A percentile compares a stretch with the other conserved stretches of the same genome.
Conservation (phyloP, 805 yeast genomes). For the Cyberlindnera lachancei region DNA sequence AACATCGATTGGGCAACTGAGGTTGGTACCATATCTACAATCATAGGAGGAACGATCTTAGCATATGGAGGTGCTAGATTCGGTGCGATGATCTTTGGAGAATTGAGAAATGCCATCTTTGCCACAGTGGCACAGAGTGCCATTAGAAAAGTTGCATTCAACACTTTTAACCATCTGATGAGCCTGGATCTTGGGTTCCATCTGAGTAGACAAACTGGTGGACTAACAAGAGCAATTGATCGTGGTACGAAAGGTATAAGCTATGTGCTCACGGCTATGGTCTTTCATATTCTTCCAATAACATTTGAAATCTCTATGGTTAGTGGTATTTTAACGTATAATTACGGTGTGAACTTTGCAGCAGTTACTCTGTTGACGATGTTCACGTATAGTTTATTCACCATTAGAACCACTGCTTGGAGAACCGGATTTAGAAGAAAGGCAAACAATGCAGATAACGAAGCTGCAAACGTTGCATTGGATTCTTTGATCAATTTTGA, state of each 20-base stretch:
- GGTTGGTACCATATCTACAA: constrained; percentile 55
- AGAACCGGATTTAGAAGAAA: constrained; percentile 84
- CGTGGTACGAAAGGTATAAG: constrained; percentile 97
- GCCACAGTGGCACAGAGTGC: constrained; percentile 95
- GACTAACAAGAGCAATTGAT: constrained; percentile 91
- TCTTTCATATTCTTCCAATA: constrained; percentile 93
- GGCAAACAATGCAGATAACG: constrained; percentile 89
- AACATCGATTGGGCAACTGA: constrained; percentile 75
- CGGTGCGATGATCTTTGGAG: constrained; percentile 92
- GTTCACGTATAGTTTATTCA: constrained; percentile 81
- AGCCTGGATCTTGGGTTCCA: constrained; percentile 86
- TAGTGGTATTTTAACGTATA: constrained; percentile 88
- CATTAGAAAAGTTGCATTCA: constrained; percentile 79
- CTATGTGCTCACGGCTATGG: constrained; percentile 89
- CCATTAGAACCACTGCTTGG: constrained; percentile 93
- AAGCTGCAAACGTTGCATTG: constrained; percentile 90
- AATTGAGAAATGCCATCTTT: constrained; percentile 88
- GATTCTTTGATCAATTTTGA: constrained; percentile 93
- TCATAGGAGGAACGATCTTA: constrained; percentile 60
- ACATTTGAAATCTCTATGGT: constrained; percentile 89
- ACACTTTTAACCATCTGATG: constrained; percentile 78
- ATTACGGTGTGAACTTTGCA: constrained; percentile 85
- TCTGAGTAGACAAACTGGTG: constrained; percentile 89
- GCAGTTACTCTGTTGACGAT: constrained; percentile 82
- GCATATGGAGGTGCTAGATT: constrained; percentile 93